A percentile compares a stretch with the other conserved stretches of the same genome.
phyloP scores from a whole-genome alignment of 148 eudicot species.

The Tetragonia tetragonoides region DNA sequence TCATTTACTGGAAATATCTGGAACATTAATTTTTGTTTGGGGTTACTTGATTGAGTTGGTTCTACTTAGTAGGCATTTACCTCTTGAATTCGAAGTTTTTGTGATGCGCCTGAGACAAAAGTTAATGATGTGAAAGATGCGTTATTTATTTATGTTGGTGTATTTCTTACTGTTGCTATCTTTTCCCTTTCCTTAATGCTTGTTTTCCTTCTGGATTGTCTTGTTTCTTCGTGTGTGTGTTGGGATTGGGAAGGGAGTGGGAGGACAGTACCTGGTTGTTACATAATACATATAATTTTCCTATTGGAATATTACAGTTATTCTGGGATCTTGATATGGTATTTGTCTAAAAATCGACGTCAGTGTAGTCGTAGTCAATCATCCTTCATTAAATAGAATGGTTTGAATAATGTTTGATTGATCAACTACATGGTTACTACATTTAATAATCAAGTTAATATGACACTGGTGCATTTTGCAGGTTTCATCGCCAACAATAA shows the following conservation, averaged over 20 bases:
- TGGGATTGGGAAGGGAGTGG: background rate
- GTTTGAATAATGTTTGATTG: background rate
- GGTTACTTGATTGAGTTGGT: background rate
- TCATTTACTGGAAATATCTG: no score
- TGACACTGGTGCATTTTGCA: conserved; percentile 27
- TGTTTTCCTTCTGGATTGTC: background rate
- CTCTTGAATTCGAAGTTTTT: background rate
- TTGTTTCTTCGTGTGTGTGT: background rate
- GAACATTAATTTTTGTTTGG: background rate
- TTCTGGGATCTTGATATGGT: background rate
- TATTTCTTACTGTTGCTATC: background rate
- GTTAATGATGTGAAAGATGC: background rate
- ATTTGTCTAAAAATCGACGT: no score
- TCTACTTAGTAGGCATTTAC: no score
- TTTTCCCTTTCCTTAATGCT: background rate
- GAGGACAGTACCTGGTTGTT: background rate
- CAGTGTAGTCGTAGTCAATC: background rate
- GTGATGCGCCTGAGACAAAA: background rate
- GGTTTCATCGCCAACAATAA: conserved; percentile 93
- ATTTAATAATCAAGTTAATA: background rate
- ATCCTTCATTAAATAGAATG: background rate
- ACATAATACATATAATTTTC: background rate
- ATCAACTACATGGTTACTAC: conserved; percentile 4
- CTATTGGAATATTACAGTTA: background rate
- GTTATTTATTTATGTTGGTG: background rate